Base-by-base conservation (phyloP, 1,284 basidiomycete species). In the Fomitopsis palustris region DNA sequence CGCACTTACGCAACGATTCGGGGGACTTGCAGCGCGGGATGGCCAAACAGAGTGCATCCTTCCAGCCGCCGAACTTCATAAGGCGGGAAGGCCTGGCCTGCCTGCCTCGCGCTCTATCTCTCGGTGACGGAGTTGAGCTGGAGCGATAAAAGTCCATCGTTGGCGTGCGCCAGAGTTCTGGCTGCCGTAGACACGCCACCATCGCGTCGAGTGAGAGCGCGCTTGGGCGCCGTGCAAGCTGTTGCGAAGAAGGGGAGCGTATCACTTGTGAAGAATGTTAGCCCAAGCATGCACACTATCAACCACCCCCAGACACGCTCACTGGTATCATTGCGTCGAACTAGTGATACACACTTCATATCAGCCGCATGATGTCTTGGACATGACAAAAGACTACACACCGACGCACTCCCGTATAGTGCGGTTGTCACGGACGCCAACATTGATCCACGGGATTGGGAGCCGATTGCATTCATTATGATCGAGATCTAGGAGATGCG, bases 381-480 rank as follows among this genome's bases (percentile, higher is more conserved):
- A n/a, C n/a, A 37, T 19, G 33, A 39, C 12, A 29, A n/a, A 41
- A 16, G 21, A n/a, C 17, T 23, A 42, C 17, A n/a, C 29, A 31
- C 38, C 41, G n/a, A 41, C 38, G 17, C 53, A 25, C 53, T 54
- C 37, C 16, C 10, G 37, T 23, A 39, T 14, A 17, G 37, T 29
- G 8, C 12, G 16, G 12, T 29, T 21, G 9, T 41, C 23, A 10
- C 37, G 25, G 21, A 21, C 12, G 16, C 37, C 25, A 2, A 16
- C 16, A 16, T 39, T 27, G 9, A 39, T 35, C 27, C 53, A 54
- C 9, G 47, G 47, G 31, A 31, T 17, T 19, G 17, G 16, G 6
- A 51, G 19, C 27, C 47, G 47, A 58, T 80, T 80, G 60, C 78
- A 81, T 0, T 75, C 70, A 57, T 74, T 73, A 61, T 81, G 79